Evolutionary conservation across 2,329 filamentous ascomycete genomes (phyloP).

Genomic region (Aspergillus viridinutans): DNA sequence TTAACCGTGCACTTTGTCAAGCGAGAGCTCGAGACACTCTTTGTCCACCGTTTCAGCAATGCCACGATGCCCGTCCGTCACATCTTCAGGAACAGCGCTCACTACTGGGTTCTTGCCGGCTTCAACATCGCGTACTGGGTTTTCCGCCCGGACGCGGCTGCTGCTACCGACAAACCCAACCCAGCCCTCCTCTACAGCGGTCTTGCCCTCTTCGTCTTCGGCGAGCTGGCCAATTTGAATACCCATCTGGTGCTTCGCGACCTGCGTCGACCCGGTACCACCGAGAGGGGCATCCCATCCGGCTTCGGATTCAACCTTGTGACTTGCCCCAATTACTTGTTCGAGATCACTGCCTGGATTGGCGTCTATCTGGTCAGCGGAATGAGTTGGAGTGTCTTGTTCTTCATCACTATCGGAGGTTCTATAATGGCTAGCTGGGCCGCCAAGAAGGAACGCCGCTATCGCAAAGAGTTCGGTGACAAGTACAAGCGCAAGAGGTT

Average conservation of each 20-base stretch:
- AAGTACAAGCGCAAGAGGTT: slow-evolving; percentile 94
- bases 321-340: slow-evolving; percentile 97
- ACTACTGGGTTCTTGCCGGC: slow-evolving; percentile 88
- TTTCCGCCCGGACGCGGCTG: slow-evolving; percentile 69
- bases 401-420: slow-evolving; percentile 71
- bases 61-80: slow-evolving; percentile 89
- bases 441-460: slow-evolving; percentile 83
- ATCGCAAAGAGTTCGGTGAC: slow-evolving; percentile 85
- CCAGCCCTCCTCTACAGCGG: slow-evolving; percentile 61
- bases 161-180: slow-evolving; percentile 52
- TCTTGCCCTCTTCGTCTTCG: slow-evolving; percentile 67
- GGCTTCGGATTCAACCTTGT: slow-evolving; percentile 82
- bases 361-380: slow-evolving; percentile 76
- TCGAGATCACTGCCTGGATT: slow-evolving; percentile 81
- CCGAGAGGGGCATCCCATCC: slow-evolving; percentile 79
- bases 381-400: slow-evolving; percentile 65
- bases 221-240: slow-evolving; percentile 74
- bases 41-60: slow-evolving; percentile 90
- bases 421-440: slow-evolving; percentile 85
- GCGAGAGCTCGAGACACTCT: slow-evolving; percentile 90
- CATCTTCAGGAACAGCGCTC: slow-evolving; percentile 90
- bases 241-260: slow-evolving; percentile 75
- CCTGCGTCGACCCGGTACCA: slow-evolving; percentile 73
- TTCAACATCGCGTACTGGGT: slow-evolving; percentile 77
- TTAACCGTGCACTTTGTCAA: slow-evolving; percentile 84